A percentile compares a stretch with the other conserved stretches of the same genome.
Evolutionary conservation across 805 yeast genomes (phyloP).

Genomic region (Candida xiaguanensis): DNA sequence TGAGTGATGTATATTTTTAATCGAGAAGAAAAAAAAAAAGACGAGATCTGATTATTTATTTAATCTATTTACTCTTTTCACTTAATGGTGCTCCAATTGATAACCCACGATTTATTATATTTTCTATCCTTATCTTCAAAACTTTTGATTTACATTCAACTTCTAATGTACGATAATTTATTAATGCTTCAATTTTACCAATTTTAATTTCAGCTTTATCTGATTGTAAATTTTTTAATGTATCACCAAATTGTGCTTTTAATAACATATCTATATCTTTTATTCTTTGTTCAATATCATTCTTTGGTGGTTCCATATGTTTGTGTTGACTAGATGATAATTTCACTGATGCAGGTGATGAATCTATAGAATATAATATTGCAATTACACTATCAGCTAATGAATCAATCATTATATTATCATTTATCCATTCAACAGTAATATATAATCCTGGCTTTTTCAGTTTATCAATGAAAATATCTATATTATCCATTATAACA

Average conservation of each 20-base stretch:
- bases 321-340: slow-evolving; percentile 60
- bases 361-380: slow-evolving; percentile 84
- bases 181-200: slow-evolving; percentile 70
- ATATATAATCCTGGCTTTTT: slow-evolving; percentile 38
- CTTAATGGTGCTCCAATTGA: slow-evolving; percentile 83
- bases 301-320: slow-evolving; percentile 30
- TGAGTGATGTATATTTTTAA: not conserved
- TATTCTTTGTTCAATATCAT: slow-evolving; percentile 29
- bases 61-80: slow-evolving; percentile 18
- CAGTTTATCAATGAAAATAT: slow-evolving; percentile 38
- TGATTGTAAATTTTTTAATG: slow-evolving; percentile 44
- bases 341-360: slow-evolving; percentile 93
- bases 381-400: slow-evolving; percentile 94
- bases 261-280: slow-evolving; percentile 59
- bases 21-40: not conserved
- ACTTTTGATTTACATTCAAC: slow-evolving; percentile 74
- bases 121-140: slow-evolving; percentile 76
- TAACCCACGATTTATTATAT: slow-evolving; percentile 72
- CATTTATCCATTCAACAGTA: slow-evolving; percentile 87
- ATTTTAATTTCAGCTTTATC: slow-evolving; percentile 60
- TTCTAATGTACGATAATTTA: slow-evolving; percentile 59
- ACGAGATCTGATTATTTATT: not conserved
- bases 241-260: slow-evolving; percentile 84
- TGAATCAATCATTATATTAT: slow-evolving; percentile 76
- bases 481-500: slow-evolving; percentile 44